Evolutionary conservation across 2,329 filamentous ascomycete species (phyloP).

Genomic region (Beauveria sp.): DNA sequence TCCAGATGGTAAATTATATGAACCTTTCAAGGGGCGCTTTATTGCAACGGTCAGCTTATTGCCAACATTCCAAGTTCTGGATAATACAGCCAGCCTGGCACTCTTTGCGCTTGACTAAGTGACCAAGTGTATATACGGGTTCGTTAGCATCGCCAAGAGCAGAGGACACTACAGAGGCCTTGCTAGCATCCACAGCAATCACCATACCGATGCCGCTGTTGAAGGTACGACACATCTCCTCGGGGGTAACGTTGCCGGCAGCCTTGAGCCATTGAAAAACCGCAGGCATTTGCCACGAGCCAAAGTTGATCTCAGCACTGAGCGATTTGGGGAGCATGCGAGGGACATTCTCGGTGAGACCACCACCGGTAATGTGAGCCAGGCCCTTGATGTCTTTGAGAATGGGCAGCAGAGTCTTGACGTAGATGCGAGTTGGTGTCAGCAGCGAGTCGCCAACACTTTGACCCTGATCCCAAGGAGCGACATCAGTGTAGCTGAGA

Average conservation of each 20-base stretch:
- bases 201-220: constrained; percentile 97
- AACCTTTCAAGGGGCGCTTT: no score
- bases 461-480: constrained; percentile 64
- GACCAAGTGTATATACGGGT: constrained; percentile 69
- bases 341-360: constrained; percentile 87
- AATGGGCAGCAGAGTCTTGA: constrained; percentile 67
- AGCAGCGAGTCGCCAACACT: constrained; percentile 71
- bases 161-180: constrained; percentile 52
- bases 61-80: constrained; percentile 28
- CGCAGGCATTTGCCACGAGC: constrained; percentile 64
- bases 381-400: constrained; percentile 75
- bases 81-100: constrained; percentile 27
- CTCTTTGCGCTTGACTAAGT: constrained; percentile 51
- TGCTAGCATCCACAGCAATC: constrained; percentile 61
- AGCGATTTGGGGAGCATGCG: constrained; percentile 79
- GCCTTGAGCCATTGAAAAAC: constrained; percentile 85
- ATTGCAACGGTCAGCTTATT: not conserved
- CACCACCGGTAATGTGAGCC: constrained; percentile 94
- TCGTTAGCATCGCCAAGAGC: constrained; percentile 63
- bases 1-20: not conserved
- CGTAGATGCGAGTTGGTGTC: constrained; percentile 90
- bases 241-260: constrained; percentile 59
- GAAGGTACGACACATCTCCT: constrained; percentile 87
- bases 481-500: constrained; percentile 61
- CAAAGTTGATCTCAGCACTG: constrained; percentile 72